Percentiles rank a stretch among this genome's conserved stretches.
Conservation (phyloP, 116 monocot genomes). For the Thalassia testudinum region DNA sequence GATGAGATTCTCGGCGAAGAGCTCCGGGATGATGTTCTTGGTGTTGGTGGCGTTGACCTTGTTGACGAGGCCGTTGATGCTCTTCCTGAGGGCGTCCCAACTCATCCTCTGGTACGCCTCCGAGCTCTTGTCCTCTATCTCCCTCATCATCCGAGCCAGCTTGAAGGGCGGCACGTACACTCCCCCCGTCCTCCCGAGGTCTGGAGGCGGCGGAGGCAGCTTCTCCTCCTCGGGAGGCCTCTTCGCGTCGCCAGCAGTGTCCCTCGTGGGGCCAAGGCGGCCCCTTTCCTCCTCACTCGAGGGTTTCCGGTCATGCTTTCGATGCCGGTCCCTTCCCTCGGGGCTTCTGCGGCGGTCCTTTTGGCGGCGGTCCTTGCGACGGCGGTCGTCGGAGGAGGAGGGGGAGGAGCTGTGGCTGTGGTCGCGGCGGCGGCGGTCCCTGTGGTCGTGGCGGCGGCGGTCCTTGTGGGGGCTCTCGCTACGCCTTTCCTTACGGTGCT, state of each 20-base stretch:
- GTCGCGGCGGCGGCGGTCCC: not conserved
- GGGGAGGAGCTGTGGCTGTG: not conserved
- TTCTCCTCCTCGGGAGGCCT: not conserved
- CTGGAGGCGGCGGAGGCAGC: slow-evolving; percentile 9
- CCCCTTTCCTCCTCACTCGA: not conserved
- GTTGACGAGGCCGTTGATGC: slow-evolving; percentile 90
- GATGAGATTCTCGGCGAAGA: slow-evolving; percentile 84
- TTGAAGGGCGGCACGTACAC: slow-evolving; percentile 81
- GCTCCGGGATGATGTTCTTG: slow-evolving; percentile 89
- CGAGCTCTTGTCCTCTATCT: slow-evolving; percentile 71
- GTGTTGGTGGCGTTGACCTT: slow-evolving; percentile 94
- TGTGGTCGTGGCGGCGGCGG: not conserved
- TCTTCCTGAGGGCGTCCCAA: slow-evolving; percentile 93
- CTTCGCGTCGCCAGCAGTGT: not conserved
- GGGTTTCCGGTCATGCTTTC: not conserved
- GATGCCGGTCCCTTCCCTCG: slow-evolving; percentile 2
- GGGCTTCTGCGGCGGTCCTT: not conserved
- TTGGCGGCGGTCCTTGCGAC: not conserved
- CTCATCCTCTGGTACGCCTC: slow-evolving; percentile 77
- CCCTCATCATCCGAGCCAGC: slow-evolving; percentile 86
- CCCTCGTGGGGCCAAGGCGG: not conserved
- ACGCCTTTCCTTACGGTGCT: not conserved
- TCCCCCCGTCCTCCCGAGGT: slow-evolving; percentile 40
- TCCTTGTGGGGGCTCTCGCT: not conserved
- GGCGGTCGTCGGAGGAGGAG: not conserved